phyloP scores from a whole-genome alignment of 2,329 filamentous ascomycete species.

The Diplodia seriata region DNA sequence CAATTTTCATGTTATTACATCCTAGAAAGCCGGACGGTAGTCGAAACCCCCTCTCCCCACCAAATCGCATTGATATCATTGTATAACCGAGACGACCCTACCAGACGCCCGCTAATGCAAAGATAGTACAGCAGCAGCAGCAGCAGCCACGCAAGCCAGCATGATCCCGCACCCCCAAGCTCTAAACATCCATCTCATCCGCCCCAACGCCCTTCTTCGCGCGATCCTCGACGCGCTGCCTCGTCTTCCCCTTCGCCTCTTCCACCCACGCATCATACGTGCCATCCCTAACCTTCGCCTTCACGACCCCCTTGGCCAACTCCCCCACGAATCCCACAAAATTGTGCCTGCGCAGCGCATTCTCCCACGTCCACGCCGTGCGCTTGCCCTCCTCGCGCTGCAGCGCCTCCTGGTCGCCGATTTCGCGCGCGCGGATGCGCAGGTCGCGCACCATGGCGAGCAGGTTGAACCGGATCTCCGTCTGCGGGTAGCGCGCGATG shows the following conservation, averaged over 20 bases:
- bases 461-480: slow-evolving; percentile 95
- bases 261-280: slow-evolving; percentile 77
- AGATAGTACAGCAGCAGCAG: neutral
- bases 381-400: slow-evolving; percentile 84
- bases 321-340: slow-evolving; percentile 96
- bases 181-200: slow-evolving; percentile 37
- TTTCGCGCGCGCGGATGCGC: slow-evolving; percentile 75
- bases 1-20: neutral
- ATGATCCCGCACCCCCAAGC: no score
- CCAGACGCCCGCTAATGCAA: slow-evolving; percentile 23
- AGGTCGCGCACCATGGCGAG: slow-evolving; percentile 90
- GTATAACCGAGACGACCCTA: slow-evolving; percentile 5
- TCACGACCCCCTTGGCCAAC: slow-evolving; percentile 85
- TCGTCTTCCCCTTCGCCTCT: slow-evolving; percentile 67
- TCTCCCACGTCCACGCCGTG: slow-evolving; percentile 91
- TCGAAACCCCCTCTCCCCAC: neutral
- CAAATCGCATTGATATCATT: slow-evolving; percentile 1
- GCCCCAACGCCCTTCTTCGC: slow-evolving; percentile 49
- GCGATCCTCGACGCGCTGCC: slow-evolving; percentile 56
- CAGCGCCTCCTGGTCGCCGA: slow-evolving; percentile 81
- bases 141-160: neutral
- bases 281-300: slow-evolving; percentile 71
- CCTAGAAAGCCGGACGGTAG: neutral
- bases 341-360: slow-evolving; percentile 88
- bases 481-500: slow-evolving; percentile 81